Evolutionary conservation across 352 stramenopile species (phyloP), one percentile per base, ranked within the genome.

Genomic region (Pythium rhizo-oryzae): DNA sequence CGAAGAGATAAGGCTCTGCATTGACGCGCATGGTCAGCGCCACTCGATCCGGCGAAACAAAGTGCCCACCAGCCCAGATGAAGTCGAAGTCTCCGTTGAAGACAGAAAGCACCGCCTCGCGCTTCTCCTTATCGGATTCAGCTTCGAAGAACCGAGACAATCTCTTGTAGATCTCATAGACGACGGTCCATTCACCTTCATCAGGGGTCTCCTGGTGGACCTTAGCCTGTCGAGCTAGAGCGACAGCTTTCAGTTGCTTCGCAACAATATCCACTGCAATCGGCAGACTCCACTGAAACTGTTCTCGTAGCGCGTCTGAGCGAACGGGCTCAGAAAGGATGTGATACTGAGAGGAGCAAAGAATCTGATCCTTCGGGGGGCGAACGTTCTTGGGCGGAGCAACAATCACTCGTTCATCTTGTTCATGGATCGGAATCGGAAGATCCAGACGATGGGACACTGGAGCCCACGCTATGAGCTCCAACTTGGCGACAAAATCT

Each of bases 261-360:
- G 82, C 81, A 18, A 92, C 72, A 4, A 74, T 75, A 30, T 81
- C 70, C 33, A 81, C 58, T 37, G 73, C 52, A 41, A 88, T 24
- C 13, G 28, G 44, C 15, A 76, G 61, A 53, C 84, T 70, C 82
- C 85, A 93, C 1, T 76, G 71, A 39, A 93, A 76, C 1, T 86
- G 47, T 21, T 57, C 56, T 33, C 60, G 72, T 53, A 91, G 65
- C 52, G 65, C 62, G 13, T 78, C 62, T 33, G 81, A 90, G 62
- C 80, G 75, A 11, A 84, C 65, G 15, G 67, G 47, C 23, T 71
- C 68, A 37, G 80, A 80, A 19, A 91, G 77, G 54, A 93, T 87
- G 54, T 90, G 75, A 41, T 77, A 87, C 54, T 86, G 70, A 30
- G 82, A 82, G 11, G 85, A 93, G 62, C 85, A 93, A 21, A 93